Percentiles rank a stretch among this genome's conserved stretches.
Conservation (phyloP, 192 early-diverging fungal genomes). For the Linnemannia zychae region DNA sequence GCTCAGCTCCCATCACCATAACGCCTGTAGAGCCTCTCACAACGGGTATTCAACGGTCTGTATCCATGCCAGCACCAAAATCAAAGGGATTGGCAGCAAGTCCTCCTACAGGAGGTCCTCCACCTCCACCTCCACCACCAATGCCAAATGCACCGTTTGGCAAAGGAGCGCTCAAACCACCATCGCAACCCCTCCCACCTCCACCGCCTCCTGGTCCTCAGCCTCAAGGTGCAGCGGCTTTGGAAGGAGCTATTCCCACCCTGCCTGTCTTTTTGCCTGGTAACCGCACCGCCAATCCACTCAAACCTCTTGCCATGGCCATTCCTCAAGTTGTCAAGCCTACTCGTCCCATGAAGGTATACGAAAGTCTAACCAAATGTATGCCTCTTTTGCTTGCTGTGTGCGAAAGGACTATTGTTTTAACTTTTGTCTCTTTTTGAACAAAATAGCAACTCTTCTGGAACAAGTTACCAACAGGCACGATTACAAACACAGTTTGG, state of each 20-base stretch:
- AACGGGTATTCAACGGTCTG: conserved; percentile 40
- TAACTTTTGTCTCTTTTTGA: background rate
- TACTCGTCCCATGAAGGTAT: conserved; percentile 58
- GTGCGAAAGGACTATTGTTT: background rate
- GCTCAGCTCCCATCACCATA: background rate
- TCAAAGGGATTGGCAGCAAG: background rate
- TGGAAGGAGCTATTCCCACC: conserved; percentile 44
- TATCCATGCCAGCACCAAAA: conserved; percentile 28
- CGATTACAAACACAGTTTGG: conserved; percentile 66
- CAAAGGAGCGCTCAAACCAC: background rate
- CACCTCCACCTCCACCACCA: conserved; percentile 30
- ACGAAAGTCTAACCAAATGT: background rate
- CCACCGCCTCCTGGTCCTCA: conserved; percentile 18
- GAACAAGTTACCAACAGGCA: conserved; percentile 64
- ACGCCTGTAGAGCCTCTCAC: background rate
- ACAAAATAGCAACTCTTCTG: conserved; percentile 66
- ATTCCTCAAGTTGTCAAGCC: conserved; percentile 52
- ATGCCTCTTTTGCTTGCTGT: background rate
- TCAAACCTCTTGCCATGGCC: conserved; percentile 33
- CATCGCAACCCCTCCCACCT: conserved; percentile 9
- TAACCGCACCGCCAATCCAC: conserved; percentile 29
- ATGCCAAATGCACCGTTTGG: conserved; percentile 18
- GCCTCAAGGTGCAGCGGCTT: conserved; percentile 25
- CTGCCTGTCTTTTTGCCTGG: conserved; percentile 41
- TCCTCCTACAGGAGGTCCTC: conserved; percentile 20